phyloP scores from a whole-genome alignment of 352 stramenopile species.

The Pythium biforme region DNA sequence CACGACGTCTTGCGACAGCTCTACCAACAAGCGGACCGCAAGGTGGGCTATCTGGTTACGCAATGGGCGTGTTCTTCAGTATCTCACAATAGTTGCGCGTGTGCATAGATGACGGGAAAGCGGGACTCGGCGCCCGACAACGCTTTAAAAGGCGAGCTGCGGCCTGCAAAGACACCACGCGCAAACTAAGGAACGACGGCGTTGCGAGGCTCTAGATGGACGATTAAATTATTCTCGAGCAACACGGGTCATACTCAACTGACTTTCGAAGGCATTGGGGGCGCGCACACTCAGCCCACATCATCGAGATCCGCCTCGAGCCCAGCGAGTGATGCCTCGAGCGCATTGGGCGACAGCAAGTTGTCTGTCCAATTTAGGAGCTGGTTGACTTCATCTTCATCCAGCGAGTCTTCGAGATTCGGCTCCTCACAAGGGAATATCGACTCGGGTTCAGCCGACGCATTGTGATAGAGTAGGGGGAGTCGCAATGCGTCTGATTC shows the following conservation, averaged over 20 bases:
- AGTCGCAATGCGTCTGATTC: slow-evolving; percentile 8
- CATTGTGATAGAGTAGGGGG: slow-evolving; percentile 9
- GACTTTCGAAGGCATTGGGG: no score
- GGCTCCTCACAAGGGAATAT: slow-evolving; percentile 14
- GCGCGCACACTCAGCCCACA: slow-evolving; percentile 14
- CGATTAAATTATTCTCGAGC: neutral
- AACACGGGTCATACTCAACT: neutral
- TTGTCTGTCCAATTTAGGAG: slow-evolving; percentile 82
- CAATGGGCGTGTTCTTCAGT: no score
- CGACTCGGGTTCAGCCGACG: neutral
- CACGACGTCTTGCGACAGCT: slow-evolving; percentile 42
- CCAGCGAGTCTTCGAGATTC: slow-evolving; percentile 59
- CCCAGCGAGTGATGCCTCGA: slow-evolving; percentile 38
- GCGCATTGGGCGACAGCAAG: slow-evolving; percentile 41
- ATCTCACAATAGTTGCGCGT: neutral
- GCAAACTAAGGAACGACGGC: slow-evolving; percentile 1
- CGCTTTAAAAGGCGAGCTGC: neutral
- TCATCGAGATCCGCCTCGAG: slow-evolving; percentile 32
- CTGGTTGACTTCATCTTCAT: slow-evolving; percentile 77
- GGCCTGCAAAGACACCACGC: slow-evolving; percentile 18
- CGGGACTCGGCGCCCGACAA: slow-evolving; percentile 14
- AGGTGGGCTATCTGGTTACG: slow-evolving; percentile 33
- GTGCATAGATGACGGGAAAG: slow-evolving; percentile 28
- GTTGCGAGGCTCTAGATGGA: neutral
- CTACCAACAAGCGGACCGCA: slow-evolving; percentile 57